Evolutionary conservation across 768 basidiomycete genomes (phyloP), one percentile per base, ranked within the genome.

Genomic region (Trametes punicea): DNA sequence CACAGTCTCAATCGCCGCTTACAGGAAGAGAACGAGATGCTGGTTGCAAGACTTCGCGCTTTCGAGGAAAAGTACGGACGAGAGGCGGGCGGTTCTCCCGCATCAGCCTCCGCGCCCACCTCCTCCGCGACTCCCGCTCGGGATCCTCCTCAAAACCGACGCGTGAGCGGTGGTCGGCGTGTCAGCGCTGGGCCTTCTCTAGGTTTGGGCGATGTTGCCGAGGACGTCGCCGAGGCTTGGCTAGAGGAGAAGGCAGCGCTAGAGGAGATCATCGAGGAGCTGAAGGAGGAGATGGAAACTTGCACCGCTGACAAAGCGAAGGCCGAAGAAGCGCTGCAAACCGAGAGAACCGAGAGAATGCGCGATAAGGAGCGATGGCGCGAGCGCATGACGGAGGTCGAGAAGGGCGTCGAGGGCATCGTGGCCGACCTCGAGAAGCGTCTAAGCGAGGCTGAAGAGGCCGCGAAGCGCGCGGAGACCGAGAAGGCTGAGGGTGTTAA

Each of bases 1-100:
- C 90, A 95, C 70, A 85, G 87, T 9, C 75, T 96, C 47, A 96
- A 96, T 69, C 75, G 85, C 40, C 78, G 87, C 52, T 68, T 96
- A 51, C 88, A 90, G 62, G 88, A 93, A 67, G 93, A 96, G 74
- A 95, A 94, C 66, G 80, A 90, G 65, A 70, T 65, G 11, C 75
- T 94, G 7, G 68, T 83, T 5, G 78, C 78, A 44, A 75, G 80
- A 54, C 64, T 91, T 21, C 73, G 71, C 56, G 75, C 68, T 54
- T 67, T 81, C 48, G 86, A 84, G 62, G 86, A 82, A 52, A 75
- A 73, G 56, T 66, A 46, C 59, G 67, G 57, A 23, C 46, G 29
- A 54, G 62, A 55, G 29, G 51, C 16, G 6, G 46, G 42, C 18
- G 52, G 34, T 5, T 51, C 41, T 2, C 58, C 51, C 18, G 40